Evolutionary conservation across 306 rosid species (phyloP).

Genomic region (Cucumis hystrix): DNA sequence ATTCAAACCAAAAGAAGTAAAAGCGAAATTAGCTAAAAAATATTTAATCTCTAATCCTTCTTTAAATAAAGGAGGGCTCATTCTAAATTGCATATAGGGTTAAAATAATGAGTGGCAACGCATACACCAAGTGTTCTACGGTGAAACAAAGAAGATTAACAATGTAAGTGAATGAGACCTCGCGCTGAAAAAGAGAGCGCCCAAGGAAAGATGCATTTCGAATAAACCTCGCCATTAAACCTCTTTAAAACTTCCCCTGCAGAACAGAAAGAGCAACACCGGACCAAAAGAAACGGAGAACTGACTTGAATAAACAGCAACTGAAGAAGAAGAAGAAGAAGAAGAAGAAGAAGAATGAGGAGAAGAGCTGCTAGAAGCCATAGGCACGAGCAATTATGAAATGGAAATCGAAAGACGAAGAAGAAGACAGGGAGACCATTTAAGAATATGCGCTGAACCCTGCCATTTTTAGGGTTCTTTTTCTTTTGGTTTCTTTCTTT

Average conservation of each 20-base stretch:
- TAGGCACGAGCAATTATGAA: too few species aligned
- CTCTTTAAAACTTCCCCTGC: not conserved
- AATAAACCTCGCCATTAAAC: conserved; percentile 62
- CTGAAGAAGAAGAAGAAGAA: not conserved
- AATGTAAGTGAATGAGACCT: conserved; percentile 27
- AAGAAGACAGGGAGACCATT: not conserved
- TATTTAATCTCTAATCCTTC: not conserved
- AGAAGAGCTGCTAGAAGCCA: too few species aligned
- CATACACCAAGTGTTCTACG: not conserved
- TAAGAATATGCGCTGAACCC: too few species aligned
- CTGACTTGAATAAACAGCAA: not conserved
- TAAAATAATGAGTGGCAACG: not conserved
- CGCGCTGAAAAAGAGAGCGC: conserved; percentile 28
- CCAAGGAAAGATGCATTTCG: conserved; percentile 33
- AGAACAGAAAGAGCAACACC: not conserved
- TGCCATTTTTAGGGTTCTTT: too few species aligned
- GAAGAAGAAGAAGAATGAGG: not conserved
- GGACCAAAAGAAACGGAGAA: not conserved
- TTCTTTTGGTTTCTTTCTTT: too few species aligned
- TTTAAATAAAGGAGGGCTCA: not conserved
- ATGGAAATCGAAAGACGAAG: not conserved
- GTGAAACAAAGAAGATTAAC: not conserved
- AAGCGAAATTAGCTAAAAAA: not conserved
- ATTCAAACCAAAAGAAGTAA: conserved; percentile 4
- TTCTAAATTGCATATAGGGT: not conserved